Evolutionary conservation across 2,329 filamentous ascomycete species (phyloP).

Genomic region (Cryphonectria carpinicola): DNA sequence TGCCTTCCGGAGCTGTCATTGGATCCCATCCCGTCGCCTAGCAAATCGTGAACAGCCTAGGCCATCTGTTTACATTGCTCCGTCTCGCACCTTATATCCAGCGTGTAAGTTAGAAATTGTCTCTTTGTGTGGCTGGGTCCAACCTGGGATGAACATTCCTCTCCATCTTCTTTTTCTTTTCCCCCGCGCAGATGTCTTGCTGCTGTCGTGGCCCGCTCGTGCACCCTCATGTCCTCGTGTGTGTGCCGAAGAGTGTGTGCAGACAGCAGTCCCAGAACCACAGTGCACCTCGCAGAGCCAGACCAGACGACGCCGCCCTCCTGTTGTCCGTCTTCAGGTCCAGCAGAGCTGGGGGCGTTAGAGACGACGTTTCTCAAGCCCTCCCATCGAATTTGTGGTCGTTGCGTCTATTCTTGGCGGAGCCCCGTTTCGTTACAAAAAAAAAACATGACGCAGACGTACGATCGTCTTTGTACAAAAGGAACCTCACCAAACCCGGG

Average conservation of each 20-base stretch:
- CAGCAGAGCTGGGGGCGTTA: neutral
- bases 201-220: neutral
- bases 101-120: conserved; percentile 1
- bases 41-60: conserved; percentile 5
- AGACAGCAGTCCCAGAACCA: neutral
- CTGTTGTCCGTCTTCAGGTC: neutral
- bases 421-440: neutral
- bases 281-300: neutral
- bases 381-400: neutral
- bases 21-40: conserved; percentile 5
- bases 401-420: neutral
- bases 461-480: conserved; percentile 5
- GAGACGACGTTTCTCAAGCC: neutral
- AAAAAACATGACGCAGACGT: neutral
- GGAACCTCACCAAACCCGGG: conserved; percentile 11
- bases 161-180: neutral
- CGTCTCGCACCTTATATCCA: neutral
- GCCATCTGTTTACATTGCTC: conserved; percentile 14
- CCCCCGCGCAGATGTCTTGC: neutral
- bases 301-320: neutral
- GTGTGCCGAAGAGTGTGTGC: neutral
- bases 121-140: neutral
- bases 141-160: neutral
- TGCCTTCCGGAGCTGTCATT: conserved; percentile 12
- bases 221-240: neutral